Conservation (phyloP, 108 stramenopile species). For the Skeletonema marinoi region DNA sequence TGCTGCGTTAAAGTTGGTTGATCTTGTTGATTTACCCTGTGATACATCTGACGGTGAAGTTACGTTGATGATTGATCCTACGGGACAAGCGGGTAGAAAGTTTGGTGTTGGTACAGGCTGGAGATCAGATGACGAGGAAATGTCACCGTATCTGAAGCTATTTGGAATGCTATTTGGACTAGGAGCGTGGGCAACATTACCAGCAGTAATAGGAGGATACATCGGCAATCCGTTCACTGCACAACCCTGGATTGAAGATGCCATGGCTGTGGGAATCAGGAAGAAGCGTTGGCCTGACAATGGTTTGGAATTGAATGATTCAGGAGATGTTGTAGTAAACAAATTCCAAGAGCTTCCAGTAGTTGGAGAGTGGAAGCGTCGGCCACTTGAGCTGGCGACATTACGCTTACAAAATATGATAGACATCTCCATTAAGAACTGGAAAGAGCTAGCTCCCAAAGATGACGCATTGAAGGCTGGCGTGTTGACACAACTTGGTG, state of each 20-base stretch:
- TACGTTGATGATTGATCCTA: conserved; percentile 76
- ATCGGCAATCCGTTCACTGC: conserved; percentile 87
- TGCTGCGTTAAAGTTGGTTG: conserved; percentile 56
- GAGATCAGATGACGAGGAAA: conserved; percentile 73
- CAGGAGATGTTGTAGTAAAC: conserved; percentile 58
- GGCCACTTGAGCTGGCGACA: conserved; percentile 89
- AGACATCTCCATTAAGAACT: conserved; percentile 81
- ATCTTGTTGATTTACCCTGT: conserved; percentile 66
- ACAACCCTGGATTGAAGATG: conserved; percentile 89
- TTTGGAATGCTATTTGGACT: conserved; percentile 92
- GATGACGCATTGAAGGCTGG: conserved; percentile 70
- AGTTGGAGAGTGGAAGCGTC: conserved; percentile 85
- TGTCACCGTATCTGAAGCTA: conserved; percentile 85
- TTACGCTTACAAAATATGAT: conserved; percentile 90
- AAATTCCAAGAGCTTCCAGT: conserved; percentile 81
- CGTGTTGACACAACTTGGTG: conserved; percentile 88
- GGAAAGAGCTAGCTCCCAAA: conserved; percentile 80
- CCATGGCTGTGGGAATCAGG: conserved; percentile 72
- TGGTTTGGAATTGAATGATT: conserved; percentile 66
- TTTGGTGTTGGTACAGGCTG: conserved; percentile 85
- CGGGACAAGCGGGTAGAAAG: conserved; percentile 63
- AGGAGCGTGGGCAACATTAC: conserved; percentile 91
- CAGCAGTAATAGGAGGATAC: conserved; percentile 90
- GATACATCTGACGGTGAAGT: conserved; percentile 42
- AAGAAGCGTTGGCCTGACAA: conserved; percentile 85